Evolutionary conservation across 306 rosid genomes (phyloP).

Genomic region (Sicyos baderoa): DNA sequence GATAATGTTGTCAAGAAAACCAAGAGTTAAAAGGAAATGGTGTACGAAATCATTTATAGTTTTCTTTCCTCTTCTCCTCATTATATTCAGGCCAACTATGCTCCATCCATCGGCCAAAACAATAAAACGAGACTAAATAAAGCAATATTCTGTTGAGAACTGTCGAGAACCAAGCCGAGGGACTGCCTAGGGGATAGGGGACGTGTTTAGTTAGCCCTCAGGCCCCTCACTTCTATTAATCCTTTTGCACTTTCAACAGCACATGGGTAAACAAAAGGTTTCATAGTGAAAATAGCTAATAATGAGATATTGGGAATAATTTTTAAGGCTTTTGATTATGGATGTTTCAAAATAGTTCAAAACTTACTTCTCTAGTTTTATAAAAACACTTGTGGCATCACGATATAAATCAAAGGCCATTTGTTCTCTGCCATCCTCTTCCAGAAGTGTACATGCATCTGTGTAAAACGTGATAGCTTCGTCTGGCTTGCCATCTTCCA

Average conservation of each 20-base stretch:
- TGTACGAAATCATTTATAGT: not conserved
- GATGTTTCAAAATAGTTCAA: slow-evolving; percentile 1
- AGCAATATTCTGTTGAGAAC: not conserved
- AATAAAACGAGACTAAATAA: not conserved
- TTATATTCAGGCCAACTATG: not conserved
- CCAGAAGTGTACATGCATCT: slow-evolving; percentile 78
- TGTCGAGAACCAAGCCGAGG: not conserved
- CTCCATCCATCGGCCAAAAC: not conserved
- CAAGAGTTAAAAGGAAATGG: not conserved
- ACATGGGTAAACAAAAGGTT: not conserved
- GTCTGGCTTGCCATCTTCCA: slow-evolving; percentile 73
- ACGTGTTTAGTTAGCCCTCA: too few relatives aligned
- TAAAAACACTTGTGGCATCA: slow-evolving; percentile 53
- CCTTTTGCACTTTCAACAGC: not conserved
- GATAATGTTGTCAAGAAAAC: not conserved
- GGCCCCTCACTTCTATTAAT: not conserved
- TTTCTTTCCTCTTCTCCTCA: not conserved
- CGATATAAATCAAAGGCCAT: slow-evolving; percentile 95
- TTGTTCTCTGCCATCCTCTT: slow-evolving; percentile 86
- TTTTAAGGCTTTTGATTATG: not conserved
- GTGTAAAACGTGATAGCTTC: slow-evolving; percentile 80
- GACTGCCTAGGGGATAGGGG: not conserved
- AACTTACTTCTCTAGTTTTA: slow-evolving; percentile 87
- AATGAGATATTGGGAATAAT: not conserved
- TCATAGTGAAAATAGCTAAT: not conserved